Evolutionary conservation across 306 rosid genomes (phyloP), one percentile per base, ranked within the genome.

Genomic region (Lagenaria siceraria): DNA sequence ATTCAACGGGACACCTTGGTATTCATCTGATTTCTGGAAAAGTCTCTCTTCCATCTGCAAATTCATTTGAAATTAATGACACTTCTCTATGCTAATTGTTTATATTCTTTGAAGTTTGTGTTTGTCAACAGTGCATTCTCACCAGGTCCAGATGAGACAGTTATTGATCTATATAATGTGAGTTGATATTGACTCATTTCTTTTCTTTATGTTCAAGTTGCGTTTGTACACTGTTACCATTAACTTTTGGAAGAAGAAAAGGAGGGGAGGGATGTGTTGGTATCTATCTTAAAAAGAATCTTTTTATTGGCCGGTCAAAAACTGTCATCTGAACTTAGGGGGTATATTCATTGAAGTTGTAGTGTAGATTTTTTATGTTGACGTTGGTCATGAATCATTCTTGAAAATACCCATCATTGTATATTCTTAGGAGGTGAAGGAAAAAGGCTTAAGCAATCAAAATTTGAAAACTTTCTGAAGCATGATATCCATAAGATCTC

Each of bases 1-100:
- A 96, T 95, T 76, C 98, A 95, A 81, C 86, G 91, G 82, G 97
- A 95, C 29, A 88, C 97, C 76, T 79, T 92, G 98, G 99, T 96
- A 89, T 68, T 78, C 35, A 78, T 76, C 78, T 54, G 64, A 18
- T 8, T 78, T 62, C 9, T 40, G 56, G 52, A 62, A 46, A 17
- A 46, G 22, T 64, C 63, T 72, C 75, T 35, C 69, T 33, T 24
- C n/a, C 52, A 22, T 64, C 46, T 42, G 14, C 59, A 22, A 7
- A 18, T 73, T 65, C 64, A 25, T 62, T 46, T 5, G 56, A 13
- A 10, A 18, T 75, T 60, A 42, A 40, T 21, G 77, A 51, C 38
- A 52, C 55, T 78, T 31, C 65, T 81, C 77, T 68, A 14, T 68
- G n/a, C 83, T 87, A 55, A 65, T 63, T 76, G 24, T 58, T 42